These are phyloP conservation scores for Trypanosoma boissoni DNA, from an alignment of 208 protist genomes.

Conservation along the genomic window DNA sequence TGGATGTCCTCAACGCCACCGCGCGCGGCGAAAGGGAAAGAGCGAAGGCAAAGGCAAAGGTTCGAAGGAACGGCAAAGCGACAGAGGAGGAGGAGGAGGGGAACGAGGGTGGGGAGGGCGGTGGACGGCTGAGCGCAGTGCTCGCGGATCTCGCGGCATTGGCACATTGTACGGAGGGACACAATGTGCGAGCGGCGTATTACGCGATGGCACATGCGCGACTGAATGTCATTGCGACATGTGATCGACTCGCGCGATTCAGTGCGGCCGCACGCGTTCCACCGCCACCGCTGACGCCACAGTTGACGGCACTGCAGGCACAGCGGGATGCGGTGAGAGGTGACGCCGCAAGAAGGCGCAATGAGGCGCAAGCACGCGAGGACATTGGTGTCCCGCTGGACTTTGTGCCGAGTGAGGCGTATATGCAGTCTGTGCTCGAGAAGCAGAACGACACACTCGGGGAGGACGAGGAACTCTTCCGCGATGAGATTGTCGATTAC, in stretches of 20 bases:
- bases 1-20: slow-evolving; percentile 50
- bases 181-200: slow-evolving; percentile 47
- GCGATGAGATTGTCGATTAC: slow-evolving; percentile 83
- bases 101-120: neutral
- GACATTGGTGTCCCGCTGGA: slow-evolving; percentile 53
- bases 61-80: neutral
- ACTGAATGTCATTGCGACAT: slow-evolving; percentile 69
- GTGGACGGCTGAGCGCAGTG: slow-evolving; percentile 3
- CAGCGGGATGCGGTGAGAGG: slow-evolving; percentile 23
- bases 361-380: slow-evolving; percentile 10
- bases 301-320: slow-evolving; percentile 42
- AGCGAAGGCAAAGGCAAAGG: slow-evolving; percentile 2
- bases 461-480: slow-evolving; percentile 84
- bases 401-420: slow-evolving; percentile 73
- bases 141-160: slow-evolving; percentile 22
- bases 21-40: neutral
- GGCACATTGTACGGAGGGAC: slow-evolving; percentile 13
- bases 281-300: slow-evolving; percentile 50
- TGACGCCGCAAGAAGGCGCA: slow-evolving; percentile 11
- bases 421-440: slow-evolving; percentile 62
- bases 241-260: slow-evolving; percentile 59
- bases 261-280: slow-evolving; percentile 22
- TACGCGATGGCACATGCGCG: slow-evolving; percentile 85
- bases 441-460: slow-evolving; percentile 63
- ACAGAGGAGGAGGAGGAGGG: neutral